These are phyloP conservation scores for Ogataea populi-albae DNA, from an alignment of 805 yeast genomes.

Conservation along the genomic window DNA sequence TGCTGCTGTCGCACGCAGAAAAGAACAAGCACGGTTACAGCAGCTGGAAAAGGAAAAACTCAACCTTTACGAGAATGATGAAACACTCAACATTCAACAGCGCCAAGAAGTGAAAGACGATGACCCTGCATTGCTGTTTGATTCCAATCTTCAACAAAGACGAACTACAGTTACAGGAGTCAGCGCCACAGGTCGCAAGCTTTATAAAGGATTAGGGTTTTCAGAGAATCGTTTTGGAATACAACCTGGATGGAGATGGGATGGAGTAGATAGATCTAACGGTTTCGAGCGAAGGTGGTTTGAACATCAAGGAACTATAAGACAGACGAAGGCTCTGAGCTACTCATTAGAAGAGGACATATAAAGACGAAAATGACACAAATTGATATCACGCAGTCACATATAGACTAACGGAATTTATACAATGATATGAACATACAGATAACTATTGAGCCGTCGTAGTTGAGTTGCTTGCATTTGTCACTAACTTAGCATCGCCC, in stretches of 20 bases:
- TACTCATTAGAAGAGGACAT: slow-evolving; percentile 41
- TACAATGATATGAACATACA: too few species aligned
- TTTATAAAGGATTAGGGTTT: slow-evolving; percentile 47
- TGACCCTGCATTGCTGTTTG: slow-evolving; percentile 62
- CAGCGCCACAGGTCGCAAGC: slow-evolving; percentile 47
- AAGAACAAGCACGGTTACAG: slow-evolving; percentile 31
- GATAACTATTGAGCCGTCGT: too few species aligned
- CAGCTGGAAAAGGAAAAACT: slow-evolving; percentile 26
- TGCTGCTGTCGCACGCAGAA: slow-evolving; percentile 36
- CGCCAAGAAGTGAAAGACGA: slow-evolving; percentile 41
- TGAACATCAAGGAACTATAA: slow-evolving; percentile 36
- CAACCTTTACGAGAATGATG: slow-evolving; percentile 37
- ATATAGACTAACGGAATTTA: too few species aligned
- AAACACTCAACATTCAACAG: slow-evolving; percentile 35
- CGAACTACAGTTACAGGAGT: slow-evolving; percentile 17
- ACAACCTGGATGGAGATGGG: slow-evolving; percentile 84
- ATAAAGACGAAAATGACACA: too few species aligned
- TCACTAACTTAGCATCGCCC: too few species aligned
- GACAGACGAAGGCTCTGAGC: slow-evolving; percentile 30
- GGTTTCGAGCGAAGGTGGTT: slow-evolving; percentile 76
- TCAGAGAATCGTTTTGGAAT: slow-evolving; percentile 75
- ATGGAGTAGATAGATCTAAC: slow-evolving; percentile 84
- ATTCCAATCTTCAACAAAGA: slow-evolving; percentile 24
- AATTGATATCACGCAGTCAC: too few species aligned
- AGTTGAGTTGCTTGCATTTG: too few species aligned